Base-by-base conservation (phyloP, 2,329 filamentous ascomycete genomes). In the Pseudocercospora musae region DNA sequence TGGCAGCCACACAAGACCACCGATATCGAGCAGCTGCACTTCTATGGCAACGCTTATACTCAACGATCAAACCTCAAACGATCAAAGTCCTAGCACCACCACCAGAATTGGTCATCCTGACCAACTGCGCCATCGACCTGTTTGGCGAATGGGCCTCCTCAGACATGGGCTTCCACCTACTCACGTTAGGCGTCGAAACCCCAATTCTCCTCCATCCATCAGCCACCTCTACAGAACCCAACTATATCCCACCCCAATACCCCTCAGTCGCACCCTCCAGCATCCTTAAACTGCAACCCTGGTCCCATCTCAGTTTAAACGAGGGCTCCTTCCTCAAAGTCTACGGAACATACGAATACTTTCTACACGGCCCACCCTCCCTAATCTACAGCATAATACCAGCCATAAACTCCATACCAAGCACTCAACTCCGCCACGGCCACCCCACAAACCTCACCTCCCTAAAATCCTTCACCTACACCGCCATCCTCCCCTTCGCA, bases 291-390 rank as follows among this genome's bases (percentile, higher is more conserved):
- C 77, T 84, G n/a, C 81, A 84, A 1, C 83, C 83, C 1, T 93
- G 90, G 90, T 81, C 80, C 0, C 81, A 84, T 18, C 70, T 92
- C 0, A 78, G 84, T 1, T 84, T 92, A 66, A 93, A 93, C 72
- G 90, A 94, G 76, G 89, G 89, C 8, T 91, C 89, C 0, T 91
- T 86, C 4, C 82, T 89, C n/a, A 82, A 82, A 61, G 88, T 86
- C 5, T 93, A 91, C 76, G 83, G 83, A 52, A 87, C 85, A 3
- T 89, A 91, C 72, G 87, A 91, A 69, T 91, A 88, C 75, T 90
- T 88, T 70, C 79, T 87, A 37, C 85, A 86, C 49, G 79, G 81
- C 1, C 83, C 88, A 6, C 72, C 73, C 3, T 69, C 67, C 1
- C 57, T 74, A n/a, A 66, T 74, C 10, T 64, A 70, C 62, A 69